Base-by-base conservation (phyloP, 2,329 filamentous ascomycete species). In the Penicillium corylophilum region DNA sequence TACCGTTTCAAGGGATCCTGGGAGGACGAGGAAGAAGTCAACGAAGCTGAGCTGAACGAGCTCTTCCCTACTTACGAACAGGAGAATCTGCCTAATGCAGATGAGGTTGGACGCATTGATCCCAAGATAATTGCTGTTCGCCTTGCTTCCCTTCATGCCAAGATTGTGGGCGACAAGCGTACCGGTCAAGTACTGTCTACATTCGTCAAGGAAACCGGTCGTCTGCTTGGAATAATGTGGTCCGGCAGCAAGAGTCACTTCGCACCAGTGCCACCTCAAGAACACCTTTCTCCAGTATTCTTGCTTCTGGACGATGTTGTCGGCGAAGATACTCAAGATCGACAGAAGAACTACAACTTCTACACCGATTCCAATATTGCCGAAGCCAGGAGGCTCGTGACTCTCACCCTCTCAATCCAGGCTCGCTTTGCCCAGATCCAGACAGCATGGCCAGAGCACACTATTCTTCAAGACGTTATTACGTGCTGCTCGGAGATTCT, bases 1-100 rank as follows among this genome's bases (percentile, higher is more conserved):
- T 99, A 95, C 71, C 86, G 85, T 18, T 96, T 94, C 74, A 84
- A 85, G 56, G 93, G 92, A 28, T 86, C 85, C 35, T 75, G 83
- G 35, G 88, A 92, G 54, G 86, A 92, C 43, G 84, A 89, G 57
- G 88, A 95, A 50, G 86, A 88, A 61, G 77, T 82, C 9, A 84
- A 90, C 46, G 82, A 87, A 56, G 82, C 87, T 49, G 89, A 94
- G 57, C 86, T 96, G 58, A 80, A 86, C 18, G 82, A 88, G 57
- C 76, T 97, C 6, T 97, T 97, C 74, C 93, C 93, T 1, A 83
- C 82, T 5, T 95, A 85, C 57, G 85, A 89, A 13, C 79, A 81
- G 1, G 79, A 80, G 1, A 69, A 76, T 2, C 71, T 74, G 2
- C 67, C 75, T 42, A 69, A 71, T 45, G 61, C 58, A 7, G 45